Conservation (phyloP, 2,329 filamentous ascomycete species). For the Ophiobolus disseminans region DNA sequence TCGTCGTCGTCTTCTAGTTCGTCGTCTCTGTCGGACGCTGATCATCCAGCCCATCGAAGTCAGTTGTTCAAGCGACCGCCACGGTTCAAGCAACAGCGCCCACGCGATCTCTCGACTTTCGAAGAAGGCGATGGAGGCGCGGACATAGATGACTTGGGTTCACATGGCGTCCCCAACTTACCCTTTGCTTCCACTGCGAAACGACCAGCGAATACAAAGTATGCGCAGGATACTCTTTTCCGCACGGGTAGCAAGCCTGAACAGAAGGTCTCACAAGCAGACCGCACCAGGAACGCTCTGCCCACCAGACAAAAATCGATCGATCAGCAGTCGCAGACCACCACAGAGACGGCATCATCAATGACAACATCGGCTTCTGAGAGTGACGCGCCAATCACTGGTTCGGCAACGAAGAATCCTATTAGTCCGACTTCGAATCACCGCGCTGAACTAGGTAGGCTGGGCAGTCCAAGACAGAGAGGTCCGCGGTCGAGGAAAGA, state of each 20-base stretch:
- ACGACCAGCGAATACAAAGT: constrained; percentile 7
- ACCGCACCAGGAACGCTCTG: constrained; percentile 7
- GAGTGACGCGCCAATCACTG: constrained; percentile 33
- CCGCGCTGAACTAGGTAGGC: constrained; percentile 63
- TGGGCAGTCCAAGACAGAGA: constrained; percentile 58
- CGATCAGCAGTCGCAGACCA: constrained; percentile 28
- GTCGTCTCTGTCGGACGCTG: constrained; percentile 44
- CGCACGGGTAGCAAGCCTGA: constrained; percentile 10
- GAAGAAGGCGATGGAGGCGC: constrained; percentile 42
- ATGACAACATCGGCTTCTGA: constrained; percentile 56
- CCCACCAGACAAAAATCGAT: constrained; percentile 19
- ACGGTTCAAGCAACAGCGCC: constrained; percentile 41
- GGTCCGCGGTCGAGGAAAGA: constrained; percentile 30
- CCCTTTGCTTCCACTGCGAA: constrained; percentile 51
- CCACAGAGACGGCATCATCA: constrained; percentile 56
- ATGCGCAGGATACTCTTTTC: constrained; percentile 16
- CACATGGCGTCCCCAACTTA: constrained; percentile 52
- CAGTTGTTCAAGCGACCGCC: constrained; percentile 54
- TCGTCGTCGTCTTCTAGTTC: constrained; percentile 40
- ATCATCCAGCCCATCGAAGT: constrained; percentile 51
- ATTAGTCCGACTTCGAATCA: constrained; percentile 60
- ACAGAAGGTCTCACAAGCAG: constrained; percentile 13
- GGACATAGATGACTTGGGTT: constrained; percentile 62
- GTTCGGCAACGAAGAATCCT: constrained; percentile 25
- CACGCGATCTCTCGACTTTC: constrained; percentile 33